These are phyloP conservation scores for Cotoneaster glaucophyllus DNA, from an alignment of 306 rosid species.

Conservation along the genomic window DNA sequence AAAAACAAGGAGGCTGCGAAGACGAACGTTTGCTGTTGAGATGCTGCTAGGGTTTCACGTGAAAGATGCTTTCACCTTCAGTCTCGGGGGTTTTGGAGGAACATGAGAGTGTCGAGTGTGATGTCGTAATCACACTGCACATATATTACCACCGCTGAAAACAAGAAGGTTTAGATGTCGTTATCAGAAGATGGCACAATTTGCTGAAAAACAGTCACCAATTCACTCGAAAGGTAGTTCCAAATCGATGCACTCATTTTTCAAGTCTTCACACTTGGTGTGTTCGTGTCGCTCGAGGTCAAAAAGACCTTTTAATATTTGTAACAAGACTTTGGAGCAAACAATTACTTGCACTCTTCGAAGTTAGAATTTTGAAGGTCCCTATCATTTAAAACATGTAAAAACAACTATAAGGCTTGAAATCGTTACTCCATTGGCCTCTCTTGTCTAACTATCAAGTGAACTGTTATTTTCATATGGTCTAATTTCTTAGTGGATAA, in stretches of 20 bases:
- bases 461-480: too few species aligned
- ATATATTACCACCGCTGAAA: not conserved
- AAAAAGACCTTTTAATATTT: too few species aligned
- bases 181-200: not conserved
- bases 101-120: not conserved
- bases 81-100: not conserved
- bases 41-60: not conserved
- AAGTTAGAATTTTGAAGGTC: not conserved
- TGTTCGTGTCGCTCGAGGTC: not conserved
- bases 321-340: not conserved
- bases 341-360: not conserved
- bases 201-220: not conserved
- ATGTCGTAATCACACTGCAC: not conserved
- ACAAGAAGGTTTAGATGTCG: not conserved
- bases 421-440: too few species aligned
- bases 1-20: not conserved
- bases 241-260: not conserved
- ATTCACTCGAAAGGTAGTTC: not conserved
- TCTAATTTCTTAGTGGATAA: too few species aligned
- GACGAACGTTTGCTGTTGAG: not conserved
- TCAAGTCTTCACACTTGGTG: not conserved
- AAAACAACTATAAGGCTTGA: not conserved
- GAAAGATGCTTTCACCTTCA: not conserved
- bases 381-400: not conserved
- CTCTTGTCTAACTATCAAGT: not conserved